A percentile compares a stretch with the other conserved stretches of the same genome.
phyloP scores from a whole-genome alignment of 108 stramenopile species.

The Cyclotella baltica region DNA sequence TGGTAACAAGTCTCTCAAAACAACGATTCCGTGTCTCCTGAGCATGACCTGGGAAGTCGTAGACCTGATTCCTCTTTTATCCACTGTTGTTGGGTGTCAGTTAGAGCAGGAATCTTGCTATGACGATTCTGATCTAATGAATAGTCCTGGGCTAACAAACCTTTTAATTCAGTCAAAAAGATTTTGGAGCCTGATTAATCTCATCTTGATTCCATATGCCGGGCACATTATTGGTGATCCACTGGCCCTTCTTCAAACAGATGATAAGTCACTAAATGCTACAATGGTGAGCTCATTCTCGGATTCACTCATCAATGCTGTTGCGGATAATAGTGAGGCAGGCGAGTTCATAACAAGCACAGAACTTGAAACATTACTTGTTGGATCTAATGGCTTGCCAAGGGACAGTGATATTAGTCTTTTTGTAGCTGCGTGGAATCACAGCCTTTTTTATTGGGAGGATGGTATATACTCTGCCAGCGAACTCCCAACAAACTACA shows the following conservation, averaged over 20 bases:
- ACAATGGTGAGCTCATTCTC: constrained; percentile 21
- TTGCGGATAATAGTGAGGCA: constrained; percentile 23
- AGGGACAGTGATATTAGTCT: constrained; percentile 22
- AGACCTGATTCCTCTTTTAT: constrained; percentile 30
- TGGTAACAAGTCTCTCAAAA: constrained; percentile 4
- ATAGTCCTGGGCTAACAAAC: constrained; percentile 36
- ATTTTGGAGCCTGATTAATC: constrained; percentile 7
- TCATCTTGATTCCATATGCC: constrained; percentile 29
- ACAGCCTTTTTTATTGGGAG: constrained; percentile 24
- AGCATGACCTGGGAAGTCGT: neutral
- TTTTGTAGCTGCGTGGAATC: constrained; percentile 34
- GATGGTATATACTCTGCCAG: constrained; percentile 21
- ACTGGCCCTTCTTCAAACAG: neutral
- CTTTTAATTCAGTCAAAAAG: constrained; percentile 40
- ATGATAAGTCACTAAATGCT: neutral
- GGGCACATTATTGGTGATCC: constrained; percentile 7
- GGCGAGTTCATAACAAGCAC: constrained; percentile 24
- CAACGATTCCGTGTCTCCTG: constrained; percentile 27
- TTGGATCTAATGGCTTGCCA: constrained; percentile 14
- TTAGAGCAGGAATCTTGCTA: constrained; percentile 27
- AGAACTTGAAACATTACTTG: constrained; percentile 17
- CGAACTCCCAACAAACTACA: constrained; percentile 27
- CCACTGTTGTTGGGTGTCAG: constrained; percentile 32
- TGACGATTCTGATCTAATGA: constrained; percentile 23
- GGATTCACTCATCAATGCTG: constrained; percentile 2